Conservation (phyloP, 331 rosid genomes). For the Quercus phellos region DNA sequence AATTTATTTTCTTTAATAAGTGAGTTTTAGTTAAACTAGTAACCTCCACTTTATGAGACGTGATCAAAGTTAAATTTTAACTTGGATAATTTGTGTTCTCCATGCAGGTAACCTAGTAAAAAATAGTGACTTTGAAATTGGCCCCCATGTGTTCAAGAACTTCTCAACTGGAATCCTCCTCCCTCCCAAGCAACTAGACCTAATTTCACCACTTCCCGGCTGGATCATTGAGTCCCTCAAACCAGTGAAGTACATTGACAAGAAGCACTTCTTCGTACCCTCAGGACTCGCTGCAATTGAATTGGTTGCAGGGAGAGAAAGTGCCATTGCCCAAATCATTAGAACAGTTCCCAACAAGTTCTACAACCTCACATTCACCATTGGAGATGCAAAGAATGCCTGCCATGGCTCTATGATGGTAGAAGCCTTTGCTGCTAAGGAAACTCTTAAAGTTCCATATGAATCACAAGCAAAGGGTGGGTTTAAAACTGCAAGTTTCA, state of each 20-base stretch:
- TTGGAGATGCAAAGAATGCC: conserved; percentile 50
- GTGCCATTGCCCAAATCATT: conserved; percentile 49
- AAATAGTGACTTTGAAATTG: conserved; percentile 43
- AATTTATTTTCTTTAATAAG: too few relatives aligned
- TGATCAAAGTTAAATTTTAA: too few relatives aligned
- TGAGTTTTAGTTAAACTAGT: too few relatives aligned
- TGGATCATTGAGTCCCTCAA: conserved; percentile 54
- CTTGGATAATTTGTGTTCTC: neutral
- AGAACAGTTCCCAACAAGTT: conserved; percentile 34
- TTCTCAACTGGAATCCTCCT: conserved; percentile 49
- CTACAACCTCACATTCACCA: conserved; percentile 41
- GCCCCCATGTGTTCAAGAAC: conserved; percentile 49
- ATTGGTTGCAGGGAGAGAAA: conserved; percentile 44
- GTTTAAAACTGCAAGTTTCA: conserved; percentile 35
- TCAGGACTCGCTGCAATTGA: conserved; percentile 39
- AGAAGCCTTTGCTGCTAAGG: conserved; percentile 41
- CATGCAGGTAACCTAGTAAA: conserved; percentile 40
- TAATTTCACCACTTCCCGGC: conserved; percentile 44
- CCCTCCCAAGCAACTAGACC: conserved; percentile 36
- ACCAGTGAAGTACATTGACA: conserved; percentile 46
- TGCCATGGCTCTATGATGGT: conserved; percentile 51
- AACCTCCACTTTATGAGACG: too few relatives aligned
- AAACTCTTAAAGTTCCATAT: conserved; percentile 34
- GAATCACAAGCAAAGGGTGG: conserved; percentile 39
- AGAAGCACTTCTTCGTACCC: conserved; percentile 45